Percentiles rank a stretch among this genome's conserved stretches.
phyloP scores from a whole-genome alignment of 169 alveolate genomes.

The Toxoplasma gondii region DNA sequence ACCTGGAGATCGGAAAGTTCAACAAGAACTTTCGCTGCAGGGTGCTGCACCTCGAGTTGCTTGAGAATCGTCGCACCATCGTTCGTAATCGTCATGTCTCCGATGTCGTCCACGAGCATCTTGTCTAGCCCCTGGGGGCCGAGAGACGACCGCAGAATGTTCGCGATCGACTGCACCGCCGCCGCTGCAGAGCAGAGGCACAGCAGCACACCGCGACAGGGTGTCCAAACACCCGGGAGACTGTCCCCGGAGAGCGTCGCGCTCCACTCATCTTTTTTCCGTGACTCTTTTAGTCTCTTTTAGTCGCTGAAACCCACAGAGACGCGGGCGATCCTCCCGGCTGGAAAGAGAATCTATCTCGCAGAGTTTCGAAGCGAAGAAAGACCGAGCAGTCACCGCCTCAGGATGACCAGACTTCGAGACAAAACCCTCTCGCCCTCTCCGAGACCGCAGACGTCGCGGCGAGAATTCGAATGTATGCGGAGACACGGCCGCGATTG shows the following conservation, averaged over 20 bases:
- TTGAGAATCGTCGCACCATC: slow-evolving; percentile 99
- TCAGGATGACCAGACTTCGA: too few species aligned
- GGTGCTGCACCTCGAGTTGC: slow-evolving; percentile 98
- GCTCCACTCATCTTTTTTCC: too few species aligned
- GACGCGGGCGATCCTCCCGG: not conserved
- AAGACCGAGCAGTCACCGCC: too few species aligned
- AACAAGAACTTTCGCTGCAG: slow-evolving; percentile 98
- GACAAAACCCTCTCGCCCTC: too few species aligned
- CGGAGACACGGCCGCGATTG: too few species aligned
- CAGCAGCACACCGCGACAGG: not conserved
- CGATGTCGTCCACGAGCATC: slow-evolving; percentile 99
- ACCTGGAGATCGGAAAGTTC: slow-evolving; percentile 97
- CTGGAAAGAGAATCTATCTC: too few species aligned
- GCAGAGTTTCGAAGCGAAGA: too few species aligned
- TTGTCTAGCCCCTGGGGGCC: slow-evolving; percentile 99
- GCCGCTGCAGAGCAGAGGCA: slow-evolving; percentile 79
- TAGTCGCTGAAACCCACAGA: too few species aligned
- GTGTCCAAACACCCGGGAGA: not conserved
- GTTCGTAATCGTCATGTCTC: slow-evolving; percentile 99
- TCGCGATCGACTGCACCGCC: slow-evolving; percentile 97
- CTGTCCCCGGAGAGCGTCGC: not conserved
- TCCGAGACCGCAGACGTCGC: too few species aligned
- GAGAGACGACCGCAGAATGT: slow-evolving; percentile 95
- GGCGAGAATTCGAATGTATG: too few species aligned
- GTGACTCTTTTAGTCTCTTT: too few species aligned